Base-by-base conservation (phyloP, 495 filamentous ascomycete genomes). In the Beverwykella pulmonaria region DNA sequence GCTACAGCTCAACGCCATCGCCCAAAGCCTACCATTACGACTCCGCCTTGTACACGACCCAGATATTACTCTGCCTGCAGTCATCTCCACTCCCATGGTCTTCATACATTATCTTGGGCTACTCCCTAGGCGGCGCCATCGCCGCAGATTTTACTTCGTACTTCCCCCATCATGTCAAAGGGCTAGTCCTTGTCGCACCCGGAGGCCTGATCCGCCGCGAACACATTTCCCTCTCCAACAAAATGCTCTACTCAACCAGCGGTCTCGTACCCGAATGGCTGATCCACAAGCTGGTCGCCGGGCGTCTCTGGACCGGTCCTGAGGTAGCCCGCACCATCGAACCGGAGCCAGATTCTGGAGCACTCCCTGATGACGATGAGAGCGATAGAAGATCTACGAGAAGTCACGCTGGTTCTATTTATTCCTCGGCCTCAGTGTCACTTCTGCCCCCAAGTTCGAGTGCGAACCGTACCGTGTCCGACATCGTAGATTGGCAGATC, bases 51-150 rank as follows among this genome's bases (percentile, higher is more conserved):
- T 97, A 91, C 76, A 82, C 83, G 15, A 83, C 86, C 1, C 87
- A 93, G 75, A 89, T 94, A 25, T 76, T 93, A 34, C 79, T 90
- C 29, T 89, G 84, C 14, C 79, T 95, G 22, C 78, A 85, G 20
- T 91, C 91, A 1, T 92, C 89, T 0, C 79, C 80, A 2, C 70
- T 91, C n/a, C 71, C 85, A 30, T 92, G 90, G 90, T 84, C 83
- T 20, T 80, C 80, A 53, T 92, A 97, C 77, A 82, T 82, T 19
- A 75, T 97, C 0, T 77, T 94, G 14, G 93, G 93, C 1, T 97
- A 95, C 77, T 92, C 89, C 0, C 82, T 98, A 0, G 92, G 93
- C 26, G 93, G 93, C 50, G 88, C 88, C 36, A 87, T 97, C 50
- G 81, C 84, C 12, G 86, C 87, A 10, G 80, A 85, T n/a, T 95